phyloP scores from a whole-genome alignment of 306 rosid species.

The Amphicarpaea edgeworthii region DNA sequence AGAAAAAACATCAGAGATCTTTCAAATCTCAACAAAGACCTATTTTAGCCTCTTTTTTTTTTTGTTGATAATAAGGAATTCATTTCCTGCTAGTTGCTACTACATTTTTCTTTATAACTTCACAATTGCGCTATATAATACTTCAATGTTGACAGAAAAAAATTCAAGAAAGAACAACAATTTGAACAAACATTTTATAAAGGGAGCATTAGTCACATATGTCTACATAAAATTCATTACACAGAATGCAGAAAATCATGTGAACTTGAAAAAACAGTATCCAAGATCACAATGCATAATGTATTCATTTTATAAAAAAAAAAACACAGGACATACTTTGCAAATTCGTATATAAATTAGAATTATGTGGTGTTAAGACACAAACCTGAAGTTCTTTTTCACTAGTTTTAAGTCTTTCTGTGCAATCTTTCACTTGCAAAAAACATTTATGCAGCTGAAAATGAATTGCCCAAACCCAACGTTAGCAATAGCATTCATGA shows the following conservation, averaged over 20 bases:
- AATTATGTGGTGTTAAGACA: conserved; percentile 10
- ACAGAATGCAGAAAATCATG: background rate
- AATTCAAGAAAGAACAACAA: conserved; percentile 28
- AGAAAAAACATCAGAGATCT: conserved; percentile 8
- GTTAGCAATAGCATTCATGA: conserved; percentile 42
- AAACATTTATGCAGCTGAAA: conserved; percentile 79
- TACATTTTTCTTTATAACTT: conserved; percentile 7
- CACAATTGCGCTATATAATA: conserved; percentile 9
- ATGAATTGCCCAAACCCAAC: conserved; percentile 42
- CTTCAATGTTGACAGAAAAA: background rate
- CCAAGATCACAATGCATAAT: conserved; percentile 8
- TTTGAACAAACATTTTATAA: conserved; percentile 2
- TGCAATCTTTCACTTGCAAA: conserved; percentile 64
- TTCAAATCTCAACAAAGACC: background rate
- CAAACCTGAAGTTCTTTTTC: conserved; percentile 93
- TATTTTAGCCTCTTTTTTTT: background rate
- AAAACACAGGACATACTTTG: conserved; percentile 28
- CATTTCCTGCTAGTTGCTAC: background rate
- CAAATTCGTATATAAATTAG: conserved; percentile 36
- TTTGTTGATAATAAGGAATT: background rate
- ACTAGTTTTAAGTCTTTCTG: conserved; percentile 67
- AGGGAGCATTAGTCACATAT: background rate
- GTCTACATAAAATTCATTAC: conserved; percentile 10
- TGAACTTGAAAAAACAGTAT: conserved; percentile 9
- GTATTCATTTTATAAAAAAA: background rate